A percentile compares a stretch with the other conserved stretches of the same genome.
phyloP scores from a whole-genome alignment of 2,329 filamentous ascomycete species.

The Trichoderma koningiopsis region DNA sequence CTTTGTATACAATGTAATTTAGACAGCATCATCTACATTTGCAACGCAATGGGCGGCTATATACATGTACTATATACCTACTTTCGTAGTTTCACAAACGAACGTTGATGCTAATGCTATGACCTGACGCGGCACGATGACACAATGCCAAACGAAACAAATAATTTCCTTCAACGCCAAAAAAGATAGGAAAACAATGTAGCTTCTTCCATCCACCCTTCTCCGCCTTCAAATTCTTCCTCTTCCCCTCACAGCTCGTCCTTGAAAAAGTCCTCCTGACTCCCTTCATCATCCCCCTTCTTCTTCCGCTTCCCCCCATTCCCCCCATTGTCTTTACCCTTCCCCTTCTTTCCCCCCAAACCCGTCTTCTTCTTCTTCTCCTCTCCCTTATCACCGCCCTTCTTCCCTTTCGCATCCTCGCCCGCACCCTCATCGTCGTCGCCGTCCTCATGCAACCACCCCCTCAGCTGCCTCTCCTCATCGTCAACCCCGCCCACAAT shows the following conservation, averaged over 20 bases:
- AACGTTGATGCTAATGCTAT: neutral
- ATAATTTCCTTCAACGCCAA: slow-evolving; percentile 1
- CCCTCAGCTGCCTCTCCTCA: slow-evolving; percentile 63
- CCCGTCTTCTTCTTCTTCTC: neutral
- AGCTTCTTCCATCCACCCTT: neutral
- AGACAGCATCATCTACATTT: neutral
- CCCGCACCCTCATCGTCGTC: slow-evolving; percentile 15
- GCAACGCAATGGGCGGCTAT: neutral
- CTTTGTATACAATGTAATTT: neutral
- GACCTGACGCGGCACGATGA: neutral
- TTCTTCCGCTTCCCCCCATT: neutral
- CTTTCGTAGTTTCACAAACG: neutral
- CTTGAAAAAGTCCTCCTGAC: slow-evolving; percentile 20
- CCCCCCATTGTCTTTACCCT: neutral
- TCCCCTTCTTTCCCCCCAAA: neutral
- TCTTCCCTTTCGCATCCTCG: slow-evolving; percentile 13
- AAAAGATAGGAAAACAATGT: neutral
- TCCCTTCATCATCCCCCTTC: slow-evolving; percentile 7
- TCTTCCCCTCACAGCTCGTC: neutral
- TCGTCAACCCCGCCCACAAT: slow-evolving; percentile 69
- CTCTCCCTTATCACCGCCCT: neutral
- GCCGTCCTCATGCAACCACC: slow-evolving; percentile 61
- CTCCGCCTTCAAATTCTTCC: neutral
- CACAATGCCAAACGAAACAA: neutral
- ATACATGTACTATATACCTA: slow-evolving; percentile 1